Conservation (phyloP, 768 basidiomycete species). For the Psilocybe cyanescens region DNA sequence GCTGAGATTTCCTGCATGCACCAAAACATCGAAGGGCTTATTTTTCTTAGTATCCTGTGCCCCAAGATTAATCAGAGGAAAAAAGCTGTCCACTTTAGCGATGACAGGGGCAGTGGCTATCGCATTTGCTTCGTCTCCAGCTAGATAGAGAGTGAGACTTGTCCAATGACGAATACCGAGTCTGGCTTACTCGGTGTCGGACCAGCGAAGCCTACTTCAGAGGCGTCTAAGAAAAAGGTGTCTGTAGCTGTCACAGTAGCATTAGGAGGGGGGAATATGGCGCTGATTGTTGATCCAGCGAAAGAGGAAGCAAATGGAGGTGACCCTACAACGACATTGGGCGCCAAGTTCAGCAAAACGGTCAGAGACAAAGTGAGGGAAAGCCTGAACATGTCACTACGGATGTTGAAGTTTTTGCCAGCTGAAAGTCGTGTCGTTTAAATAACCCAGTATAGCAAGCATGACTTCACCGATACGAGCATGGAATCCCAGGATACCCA, state of each 20-base stretch:
- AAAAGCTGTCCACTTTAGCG: slow-evolving; percentile 37
- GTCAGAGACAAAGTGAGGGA: slow-evolving; percentile 1
- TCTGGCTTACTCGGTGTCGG: slow-evolving; percentile 47
- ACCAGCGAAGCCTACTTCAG: slow-evolving; percentile 49
- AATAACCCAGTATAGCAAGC: background rate
- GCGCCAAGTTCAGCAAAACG: background rate
- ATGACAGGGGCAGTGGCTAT: slow-evolving; percentile 46
- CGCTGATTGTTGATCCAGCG: slow-evolving; percentile 45
- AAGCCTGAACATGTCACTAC: background rate
- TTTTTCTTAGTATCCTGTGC: slow-evolving; percentile 33
- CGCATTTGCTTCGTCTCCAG: slow-evolving; percentile 45
- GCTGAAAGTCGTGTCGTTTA: background rate
- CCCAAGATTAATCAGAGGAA: slow-evolving; percentile 44
- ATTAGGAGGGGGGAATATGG: slow-evolving; percentile 44
- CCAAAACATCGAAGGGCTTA: slow-evolving; percentile 44
- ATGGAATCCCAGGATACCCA: background rate
- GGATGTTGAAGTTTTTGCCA: background rate
- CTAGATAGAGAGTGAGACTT: slow-evolving; percentile 22
- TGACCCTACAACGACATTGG: slow-evolving; percentile 5
- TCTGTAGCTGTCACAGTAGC: slow-evolving; percentile 39
- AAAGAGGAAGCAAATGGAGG: slow-evolving; percentile 37
- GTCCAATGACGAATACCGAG: too few relatives aligned
- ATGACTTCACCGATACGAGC: background rate
- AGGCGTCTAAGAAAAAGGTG: slow-evolving; percentile 44
- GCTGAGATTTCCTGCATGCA: slow-evolving; percentile 50